phyloP scores from a whole-genome alignment of 257 asterid genomes.

The Lycium barbarum region DNA sequence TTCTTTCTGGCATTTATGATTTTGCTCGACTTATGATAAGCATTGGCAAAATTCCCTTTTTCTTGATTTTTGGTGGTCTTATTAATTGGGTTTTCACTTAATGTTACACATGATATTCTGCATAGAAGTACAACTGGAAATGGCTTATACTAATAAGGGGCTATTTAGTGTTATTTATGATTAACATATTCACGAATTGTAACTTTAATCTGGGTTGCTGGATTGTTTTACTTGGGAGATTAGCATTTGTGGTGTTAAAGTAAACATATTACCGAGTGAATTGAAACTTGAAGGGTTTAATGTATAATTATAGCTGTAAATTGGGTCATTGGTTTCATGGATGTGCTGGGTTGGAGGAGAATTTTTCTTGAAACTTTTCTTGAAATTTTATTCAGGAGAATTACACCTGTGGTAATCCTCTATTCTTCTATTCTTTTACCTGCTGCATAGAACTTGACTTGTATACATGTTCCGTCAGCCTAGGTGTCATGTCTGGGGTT shows the following conservation, averaged over 20 bases:
- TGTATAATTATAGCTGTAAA: neutral
- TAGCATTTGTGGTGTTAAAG: neutral
- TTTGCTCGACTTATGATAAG: constrained; percentile 11
- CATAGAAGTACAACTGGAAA: constrained; percentile 9
- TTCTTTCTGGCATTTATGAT: neutral
- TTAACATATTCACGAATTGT: neutral
- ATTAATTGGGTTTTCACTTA: constrained; percentile 3
- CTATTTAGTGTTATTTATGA: neutral
- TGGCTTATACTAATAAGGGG: constrained; percentile 13
- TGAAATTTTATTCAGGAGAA: no score
- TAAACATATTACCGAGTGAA: constrained; percentile 9
- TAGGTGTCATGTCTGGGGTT: constrained; percentile 31
- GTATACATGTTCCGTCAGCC: constrained; percentile 26
- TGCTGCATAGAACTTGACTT: constrained; percentile 4
- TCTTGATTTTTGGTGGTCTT: constrained; percentile 24
- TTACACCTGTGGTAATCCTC: neutral
- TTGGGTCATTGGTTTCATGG: constrained; percentile 23
- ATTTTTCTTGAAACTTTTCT: neutral
- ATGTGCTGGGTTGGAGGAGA: neutral
- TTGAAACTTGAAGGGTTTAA: neutral
- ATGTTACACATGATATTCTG: neutral
- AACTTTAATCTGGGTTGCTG: constrained; percentile 1
- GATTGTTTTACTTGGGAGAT: neutral
- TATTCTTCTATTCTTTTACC: neutral
- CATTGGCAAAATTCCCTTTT: neutral